A percentile compares a stretch with the other conserved stretches of the same genome.
Conservation (phyloP, 768 basidiomycete species). For the Boletus vermiculosoides region DNA sequence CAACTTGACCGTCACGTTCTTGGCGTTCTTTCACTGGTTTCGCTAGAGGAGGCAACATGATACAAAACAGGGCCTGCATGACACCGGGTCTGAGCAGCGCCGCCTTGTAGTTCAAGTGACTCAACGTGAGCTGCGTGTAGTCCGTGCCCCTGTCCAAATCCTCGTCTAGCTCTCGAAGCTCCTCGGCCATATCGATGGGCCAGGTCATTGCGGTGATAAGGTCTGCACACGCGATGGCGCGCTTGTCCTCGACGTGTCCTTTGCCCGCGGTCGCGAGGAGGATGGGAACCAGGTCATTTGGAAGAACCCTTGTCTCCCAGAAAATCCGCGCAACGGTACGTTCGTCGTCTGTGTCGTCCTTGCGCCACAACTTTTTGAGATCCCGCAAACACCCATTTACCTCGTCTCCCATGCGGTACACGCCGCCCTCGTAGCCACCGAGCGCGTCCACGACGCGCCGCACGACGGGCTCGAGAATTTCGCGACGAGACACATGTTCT, state of each 20-base stretch:
- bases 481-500: constrained; percentile 41
- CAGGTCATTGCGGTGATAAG: constrained; percentile 97
- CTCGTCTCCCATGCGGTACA: constrained; percentile 79
- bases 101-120: constrained; percentile 89
- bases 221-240: constrained; percentile 82
- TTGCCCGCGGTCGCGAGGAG: constrained; percentile 77
- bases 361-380: constrained; percentile 92
- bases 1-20: constrained; percentile 80
- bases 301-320: constrained; percentile 81
- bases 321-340: constrained; percentile 93
- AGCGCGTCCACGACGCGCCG: constrained; percentile 76
- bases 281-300: constrained; percentile 86
- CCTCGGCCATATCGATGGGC: constrained; percentile 95
- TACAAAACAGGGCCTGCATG: constrained; percentile 67
- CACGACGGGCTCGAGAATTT: constrained; percentile 65
- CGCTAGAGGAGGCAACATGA: constrained; percentile 76
- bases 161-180: constrained; percentile 87
- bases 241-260: constrained; percentile 75
- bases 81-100: constrained; percentile 62
- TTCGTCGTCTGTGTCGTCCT: constrained; percentile 96
- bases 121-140: constrained; percentile 78
- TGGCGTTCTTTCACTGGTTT: constrained; percentile 66
- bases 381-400: constrained; percentile 86
- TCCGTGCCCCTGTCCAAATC: constrained; percentile 79
- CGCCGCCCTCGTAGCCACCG: constrained; percentile 66